Percentiles rank a stretch among this genome's conserved stretches.
These are phyloP conservation scores for Pleurotus tuoliensis DNA, from an alignment of 768 basidiomycete species.

Conservation along the genomic window DNA sequence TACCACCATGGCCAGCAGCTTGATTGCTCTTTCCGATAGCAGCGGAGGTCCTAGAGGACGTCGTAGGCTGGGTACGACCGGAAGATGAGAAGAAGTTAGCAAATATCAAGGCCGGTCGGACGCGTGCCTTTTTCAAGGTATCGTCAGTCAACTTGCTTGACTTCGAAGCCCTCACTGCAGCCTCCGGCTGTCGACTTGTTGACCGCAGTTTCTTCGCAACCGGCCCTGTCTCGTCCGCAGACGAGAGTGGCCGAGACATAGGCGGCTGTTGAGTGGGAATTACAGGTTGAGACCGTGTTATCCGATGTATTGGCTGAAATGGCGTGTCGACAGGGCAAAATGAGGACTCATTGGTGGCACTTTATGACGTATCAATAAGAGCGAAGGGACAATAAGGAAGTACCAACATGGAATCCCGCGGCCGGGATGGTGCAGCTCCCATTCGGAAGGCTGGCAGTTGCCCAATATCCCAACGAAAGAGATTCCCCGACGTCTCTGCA, in stretches of 20 bases:
- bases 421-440: slow-evolving; percentile 37
- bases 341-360: slow-evolving; percentile 54
- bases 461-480: slow-evolving; percentile 58
- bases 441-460: slow-evolving; percentile 55
- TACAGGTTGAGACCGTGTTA: slow-evolving; percentile 38
- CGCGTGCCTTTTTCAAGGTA: slow-evolving; percentile 86
- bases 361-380: slow-evolving; percentile 21
- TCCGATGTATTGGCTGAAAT: slow-evolving; percentile 44
- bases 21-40: slow-evolving; percentile 49
- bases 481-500: slow-evolving; percentile 46
- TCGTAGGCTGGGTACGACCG: slow-evolving; percentile 71
- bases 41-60: slow-evolving; percentile 55
- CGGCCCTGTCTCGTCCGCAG: slow-evolving; percentile 79
- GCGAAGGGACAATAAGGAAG: slow-evolving; percentile 10
- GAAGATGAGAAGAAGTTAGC: slow-evolving; percentile 86
- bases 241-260: slow-evolving; percentile 68
- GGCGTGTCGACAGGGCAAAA: slow-evolving; percentile 54
- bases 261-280: slow-evolving; percentile 42
- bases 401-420: slow-evolving; percentile 64
- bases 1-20: slow-evolving; percentile 35
- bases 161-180: slow-evolving; percentile 50
- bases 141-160: slow-evolving; percentile 64
- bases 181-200: slow-evolving; percentile 50
- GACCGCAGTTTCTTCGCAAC: slow-evolving; percentile 73
- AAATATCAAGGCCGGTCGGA: slow-evolving; percentile 83